phyloP scores from a whole-genome alignment of 208 protist species.

The Leptomonas pyrrhocoris region DNA sequence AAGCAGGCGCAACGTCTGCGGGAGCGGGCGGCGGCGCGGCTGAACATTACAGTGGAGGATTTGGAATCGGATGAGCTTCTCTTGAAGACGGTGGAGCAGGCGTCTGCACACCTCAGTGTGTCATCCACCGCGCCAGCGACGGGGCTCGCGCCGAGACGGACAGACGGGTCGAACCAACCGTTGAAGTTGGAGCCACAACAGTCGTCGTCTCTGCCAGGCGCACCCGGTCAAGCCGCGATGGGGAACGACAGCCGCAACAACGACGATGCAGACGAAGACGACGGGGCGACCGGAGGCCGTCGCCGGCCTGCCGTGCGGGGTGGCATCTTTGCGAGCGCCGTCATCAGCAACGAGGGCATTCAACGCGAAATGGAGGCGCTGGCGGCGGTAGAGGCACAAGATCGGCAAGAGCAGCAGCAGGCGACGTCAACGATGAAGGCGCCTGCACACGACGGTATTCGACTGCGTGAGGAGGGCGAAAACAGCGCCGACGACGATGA shows the following conservation, averaged over 20 bases:
- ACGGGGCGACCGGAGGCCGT: constrained; percentile 19
- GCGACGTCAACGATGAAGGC: not conserved
- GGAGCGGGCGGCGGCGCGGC: constrained; percentile 55
- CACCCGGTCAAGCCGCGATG: too few relatives aligned
- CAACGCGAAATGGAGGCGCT: constrained; percentile 75
- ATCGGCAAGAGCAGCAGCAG: constrained; percentile 21
- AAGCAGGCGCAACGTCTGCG: constrained; percentile 60
- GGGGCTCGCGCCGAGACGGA: not conserved
- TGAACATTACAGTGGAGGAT: constrained; percentile 73
- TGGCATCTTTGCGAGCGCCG: constrained; percentile 55
- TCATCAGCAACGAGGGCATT: constrained; percentile 83
- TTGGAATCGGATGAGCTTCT: constrained; percentile 76
- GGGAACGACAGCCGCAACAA: constrained; percentile 14
- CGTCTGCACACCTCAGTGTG: constrained; percentile 9
- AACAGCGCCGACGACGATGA: constrained; percentile 25
- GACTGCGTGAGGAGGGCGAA: constrained; percentile 22
- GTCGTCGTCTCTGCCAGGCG: not conserved
- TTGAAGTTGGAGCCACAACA: not conserved
- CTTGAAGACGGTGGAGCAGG: constrained; percentile 49
- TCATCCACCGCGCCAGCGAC: not conserved
- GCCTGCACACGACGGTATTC: constrained; percentile 37
- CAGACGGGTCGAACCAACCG: too few relatives aligned
- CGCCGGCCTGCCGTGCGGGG: constrained; percentile 34
- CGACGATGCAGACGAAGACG: constrained; percentile 40
- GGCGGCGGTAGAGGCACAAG: constrained; percentile 36